Base-by-base conservation (phyloP, 2,329 filamentous ascomycete genomes). In the Clonostachys chloroleuca region DNA sequence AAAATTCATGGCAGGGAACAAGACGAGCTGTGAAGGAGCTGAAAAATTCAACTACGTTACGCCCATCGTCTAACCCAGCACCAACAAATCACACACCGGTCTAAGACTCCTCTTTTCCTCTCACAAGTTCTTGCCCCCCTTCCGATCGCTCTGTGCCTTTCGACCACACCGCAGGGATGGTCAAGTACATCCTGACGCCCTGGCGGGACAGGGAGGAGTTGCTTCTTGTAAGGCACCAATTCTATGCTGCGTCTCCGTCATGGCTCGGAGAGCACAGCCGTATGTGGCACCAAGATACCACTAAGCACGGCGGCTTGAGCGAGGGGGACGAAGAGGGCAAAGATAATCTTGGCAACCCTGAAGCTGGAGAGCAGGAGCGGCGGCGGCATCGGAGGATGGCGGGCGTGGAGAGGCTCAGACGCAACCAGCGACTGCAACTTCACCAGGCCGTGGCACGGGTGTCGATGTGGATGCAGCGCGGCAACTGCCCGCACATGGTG, bases 401-500 rank as follows among this genome's bases (percentile, higher is more conserved):
- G 24, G 24, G 24, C 24, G 24, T 30, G 9, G 24, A 12, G 34
- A 17, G 33, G n/a, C 18, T 34, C 42, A n/a, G 13, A 12, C 16
- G 13, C 42, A 14, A 33, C 16, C 20, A 35, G n/a, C 33, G 34
- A 14, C 30, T 17, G 17, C 61, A 64, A 50, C 69, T 72, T 57
- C 66, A 73, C 50, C 55, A 61, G 44, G 75, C 80, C 49, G 78
- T 84, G 43, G 76, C 78, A 44, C 72, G 76, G 44, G 80, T 84
- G 43, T 76, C 77, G 40, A 77, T 84, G 66, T 87, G 85, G 86
- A 82, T 86, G 75, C 78, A 86, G 58, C 80, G 86, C 61, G 84
- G 84, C 53, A 81, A 81, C 56, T 86, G 90, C 51, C 88, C 89
- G 47, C 86, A 92, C 68, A 75, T 90, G 65, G 79, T 92, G 46